Evolutionary conservation across 768 basidiomycete genomes (phyloP), one percentile per base, ranked within the genome.

Genomic region (Pholiota molesta): DNA sequence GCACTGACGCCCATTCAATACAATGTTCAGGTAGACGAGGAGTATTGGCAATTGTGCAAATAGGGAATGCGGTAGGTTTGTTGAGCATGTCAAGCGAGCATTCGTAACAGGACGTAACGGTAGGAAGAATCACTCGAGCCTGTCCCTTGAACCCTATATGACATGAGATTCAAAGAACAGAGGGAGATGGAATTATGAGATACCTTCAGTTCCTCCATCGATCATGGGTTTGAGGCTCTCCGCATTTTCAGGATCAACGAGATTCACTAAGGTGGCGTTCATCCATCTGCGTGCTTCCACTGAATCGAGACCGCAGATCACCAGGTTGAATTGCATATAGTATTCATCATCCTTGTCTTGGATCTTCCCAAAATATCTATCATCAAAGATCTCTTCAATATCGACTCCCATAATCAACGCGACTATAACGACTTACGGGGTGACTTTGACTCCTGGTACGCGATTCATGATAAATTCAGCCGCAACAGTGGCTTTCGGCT

Each of bases 21-120:
- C 97, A 99, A 70, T 99, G 97, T 70, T 99, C 97, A 1, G 97
- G 97, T 23, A 98, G 82, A 60, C 97, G 92, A 28, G 97, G 97
- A 0, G 97, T 99, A 72, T 99, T 99, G 61, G 97, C 97, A 66
- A 99, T 99, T 6, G 97, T 99, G 72, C 97, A 99, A 59, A 99
- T 98, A 2, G 97, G 97, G 74, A 96, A 99, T 13, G 90, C 91
- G 42, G 95, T 97, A 1, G 90, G 96, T 65, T 98, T 98, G 76
- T 97, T 98, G 56, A 98, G 85, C 93, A 98, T 98, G 72, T 98
- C 95, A 52, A 99, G 88, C 2, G 94, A 94, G 73, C 97, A 99
- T 74, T 99, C 97, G 69, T 99, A 99, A 73, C 97, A 99, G 8
- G 96, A 96, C 10, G 95, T 90, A 60, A 98, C 84, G 1, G 94